These are phyloP conservation scores for Silybum marianum DNA, from an alignment of 129 eudicot species.

Conservation along the genomic window DNA sequence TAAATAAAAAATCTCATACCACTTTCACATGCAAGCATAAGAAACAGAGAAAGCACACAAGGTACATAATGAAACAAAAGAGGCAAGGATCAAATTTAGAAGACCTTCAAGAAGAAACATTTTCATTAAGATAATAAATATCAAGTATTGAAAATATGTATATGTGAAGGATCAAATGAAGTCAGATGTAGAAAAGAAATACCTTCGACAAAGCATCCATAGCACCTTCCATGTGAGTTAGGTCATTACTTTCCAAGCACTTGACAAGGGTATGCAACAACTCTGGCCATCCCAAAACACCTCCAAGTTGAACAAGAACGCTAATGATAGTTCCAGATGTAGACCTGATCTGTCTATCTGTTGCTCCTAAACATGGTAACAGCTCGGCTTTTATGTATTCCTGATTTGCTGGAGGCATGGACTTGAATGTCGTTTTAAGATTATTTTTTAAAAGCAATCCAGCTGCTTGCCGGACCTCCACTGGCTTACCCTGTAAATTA, in stretches of 20 bases:
- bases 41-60: slow-evolving; percentile 1
- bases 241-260: slow-evolving; percentile 82
- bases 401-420: slow-evolving; percentile 78
- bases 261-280: slow-evolving; percentile 76
- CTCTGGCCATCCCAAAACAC: slow-evolving; percentile 87
- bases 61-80: slow-evolving; percentile 7
- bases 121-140: neutral
- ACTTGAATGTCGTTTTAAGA: slow-evolving; percentile 56
- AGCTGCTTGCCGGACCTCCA: slow-evolving; percentile 98
- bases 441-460: slow-evolving; percentile 93
- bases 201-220: slow-evolving; percentile 99
- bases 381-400: slow-evolving; percentile 79
- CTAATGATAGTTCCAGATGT: slow-evolving; percentile 93
- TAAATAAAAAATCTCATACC: neutral
- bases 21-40: slow-evolving; percentile 3
- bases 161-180: neutral
- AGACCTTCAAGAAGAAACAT: slow-evolving; percentile 7
- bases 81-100: slow-evolving; percentile 5
- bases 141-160: neutral
- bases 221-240: slow-evolving; percentile 92
- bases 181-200: neutral
- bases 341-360: slow-evolving; percentile 82
- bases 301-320: slow-evolving; percentile 81
- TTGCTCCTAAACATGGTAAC: slow-evolving; percentile 84
- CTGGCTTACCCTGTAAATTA: slow-evolving; percentile 66